A percentile compares a stretch with the other conserved stretches of the same genome.
These are phyloP conservation scores for Globomyces pollinis-pini DNA, from an alignment of 192 early-diverging fungal species.

Conservation along the genomic window DNA sequence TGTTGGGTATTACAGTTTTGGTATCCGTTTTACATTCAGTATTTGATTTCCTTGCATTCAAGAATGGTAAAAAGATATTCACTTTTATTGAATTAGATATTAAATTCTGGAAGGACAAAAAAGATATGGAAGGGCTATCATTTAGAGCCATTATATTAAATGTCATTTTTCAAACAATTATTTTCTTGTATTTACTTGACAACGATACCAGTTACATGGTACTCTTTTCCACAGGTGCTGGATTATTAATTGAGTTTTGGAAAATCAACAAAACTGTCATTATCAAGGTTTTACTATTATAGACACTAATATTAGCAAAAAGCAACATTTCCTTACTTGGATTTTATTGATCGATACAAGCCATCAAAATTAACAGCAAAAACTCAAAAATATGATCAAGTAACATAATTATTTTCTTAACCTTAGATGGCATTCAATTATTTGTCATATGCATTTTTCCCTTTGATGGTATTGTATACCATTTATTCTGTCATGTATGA, in stretches of 20 bases:
- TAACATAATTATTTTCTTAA: constrained; percentile 13
- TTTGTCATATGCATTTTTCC: constrained; percentile 67
- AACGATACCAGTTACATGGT: constrained; percentile 86
- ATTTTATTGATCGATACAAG: constrained; percentile 40
- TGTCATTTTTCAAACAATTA: constrained; percentile 74
- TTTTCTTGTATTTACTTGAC: constrained; percentile 81
- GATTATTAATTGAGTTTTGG: constrained; percentile 80
- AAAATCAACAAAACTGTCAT: constrained; percentile 83
- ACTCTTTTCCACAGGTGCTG: constrained; percentile 71
- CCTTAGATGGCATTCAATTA: constrained; percentile 86
- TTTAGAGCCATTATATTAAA: constrained; percentile 74
- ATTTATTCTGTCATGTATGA: constrained; percentile 76
- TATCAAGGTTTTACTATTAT: constrained; percentile 60
- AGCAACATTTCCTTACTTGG: constrained; percentile 37
- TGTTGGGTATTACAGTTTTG: constrained; percentile 65
- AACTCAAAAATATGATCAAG: constrained; percentile 46
- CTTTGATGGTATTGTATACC: constrained; percentile 69
- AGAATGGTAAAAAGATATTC: constrained; percentile 44
- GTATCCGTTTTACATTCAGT: constrained; percentile 74
- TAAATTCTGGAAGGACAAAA: constrained; percentile 78
- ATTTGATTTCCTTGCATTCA: constrained; percentile 91
- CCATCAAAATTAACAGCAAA: constrained; percentile 36
- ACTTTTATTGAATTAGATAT: constrained; percentile 65
- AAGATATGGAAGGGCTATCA: constrained; percentile 74
- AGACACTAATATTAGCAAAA: too few species aligned